Conservation (phyloP, 2,329 filamentous ascomycete genomes). For the Ophiocordyceps camponoti-leonardi region DNA sequence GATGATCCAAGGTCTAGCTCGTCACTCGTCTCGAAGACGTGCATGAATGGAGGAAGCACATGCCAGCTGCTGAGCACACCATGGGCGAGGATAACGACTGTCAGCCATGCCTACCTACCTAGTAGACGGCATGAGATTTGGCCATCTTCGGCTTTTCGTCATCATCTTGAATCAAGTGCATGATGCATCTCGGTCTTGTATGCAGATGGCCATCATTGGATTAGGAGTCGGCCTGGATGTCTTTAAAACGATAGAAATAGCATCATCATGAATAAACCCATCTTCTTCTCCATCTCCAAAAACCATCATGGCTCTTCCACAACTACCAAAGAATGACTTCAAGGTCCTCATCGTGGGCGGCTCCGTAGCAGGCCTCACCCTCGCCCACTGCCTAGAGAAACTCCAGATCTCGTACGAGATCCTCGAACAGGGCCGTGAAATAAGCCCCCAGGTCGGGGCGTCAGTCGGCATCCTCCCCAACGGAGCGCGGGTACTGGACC, state of each 20-base stretch:
- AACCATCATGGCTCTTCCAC: background rate
- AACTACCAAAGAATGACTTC: constrained; percentile 4
- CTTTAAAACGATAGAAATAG: background rate
- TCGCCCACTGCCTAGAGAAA: constrained; percentile 20
- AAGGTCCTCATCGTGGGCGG: constrained; percentile 24
- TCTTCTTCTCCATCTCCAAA: background rate
- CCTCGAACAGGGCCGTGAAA: constrained; percentile 22
- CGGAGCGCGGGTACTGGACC: constrained; percentile 27
- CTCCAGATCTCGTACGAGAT: constrained; percentile 28
- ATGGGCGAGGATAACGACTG: too few species aligned
- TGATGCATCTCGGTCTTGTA: too few species aligned
- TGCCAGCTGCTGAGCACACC: too few species aligned
- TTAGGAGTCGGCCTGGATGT: too few species aligned
- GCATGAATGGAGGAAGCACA: too few species aligned
- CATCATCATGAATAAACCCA: background rate
- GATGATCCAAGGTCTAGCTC: too few species aligned
- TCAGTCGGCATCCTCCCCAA: constrained; percentile 27
- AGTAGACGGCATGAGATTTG: too few species aligned
- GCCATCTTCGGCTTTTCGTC: too few species aligned
- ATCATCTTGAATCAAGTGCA: too few species aligned
- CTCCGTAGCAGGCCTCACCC: constrained; percentile 21
- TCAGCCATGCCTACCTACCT: too few species aligned
- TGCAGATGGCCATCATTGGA: too few species aligned
- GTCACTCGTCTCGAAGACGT: too few species aligned
- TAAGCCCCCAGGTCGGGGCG: constrained; percentile 28